Evolutionary conservation across 75 land plant genomes (phyloP).

Genomic region (Pinus taeda): DNA sequence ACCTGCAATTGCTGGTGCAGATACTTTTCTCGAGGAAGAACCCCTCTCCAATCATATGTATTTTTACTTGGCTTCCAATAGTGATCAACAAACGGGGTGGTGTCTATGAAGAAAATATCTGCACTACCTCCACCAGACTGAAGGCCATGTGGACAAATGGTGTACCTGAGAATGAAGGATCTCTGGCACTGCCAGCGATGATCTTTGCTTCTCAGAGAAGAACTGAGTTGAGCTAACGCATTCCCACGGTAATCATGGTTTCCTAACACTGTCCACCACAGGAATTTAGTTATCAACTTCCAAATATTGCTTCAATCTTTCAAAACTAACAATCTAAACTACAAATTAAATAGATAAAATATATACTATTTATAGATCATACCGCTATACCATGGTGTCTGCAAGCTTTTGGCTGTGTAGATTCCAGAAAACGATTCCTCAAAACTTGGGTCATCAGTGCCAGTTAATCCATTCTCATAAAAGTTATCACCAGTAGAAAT

Average conservation of each 20-base stretch:
- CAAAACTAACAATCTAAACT: too few relatives aligned
- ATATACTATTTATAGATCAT: not conserved
- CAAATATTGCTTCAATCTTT: too few relatives aligned
- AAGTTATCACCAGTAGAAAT: slow-evolving; percentile 49
- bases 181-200: slow-evolving; percentile 35
- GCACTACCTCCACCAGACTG: too few relatives aligned
- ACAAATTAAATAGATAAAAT: too few relatives aligned
- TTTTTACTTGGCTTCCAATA: slow-evolving; percentile 22
- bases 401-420: slow-evolving; percentile 50
- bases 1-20: slow-evolving; percentile 59
- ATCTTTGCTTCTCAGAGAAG: slow-evolving; percentile 18
- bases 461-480: slow-evolving; percentile 42
- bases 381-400: slow-evolving; percentile 43
- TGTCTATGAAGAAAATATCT: slow-evolving; percentile 46
- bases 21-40: slow-evolving; percentile 55
- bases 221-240: slow-evolving; percentile 29
- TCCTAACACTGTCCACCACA: slow-evolving; percentile 32
- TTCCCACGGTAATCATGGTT: slow-evolving; percentile 51
- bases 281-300: not conserved
- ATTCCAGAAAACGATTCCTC: slow-evolving; percentile 28
- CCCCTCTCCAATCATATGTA: slow-evolving; percentile 78
- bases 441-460: slow-evolving; percentile 31
- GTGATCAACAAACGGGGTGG: slow-evolving; percentile 27
- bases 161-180: slow-evolving; percentile 17
- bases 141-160: not conserved